Conservation (phyloP, 371 early-diverging fungal genomes). For the Haplosporangium sp. region DNA sequence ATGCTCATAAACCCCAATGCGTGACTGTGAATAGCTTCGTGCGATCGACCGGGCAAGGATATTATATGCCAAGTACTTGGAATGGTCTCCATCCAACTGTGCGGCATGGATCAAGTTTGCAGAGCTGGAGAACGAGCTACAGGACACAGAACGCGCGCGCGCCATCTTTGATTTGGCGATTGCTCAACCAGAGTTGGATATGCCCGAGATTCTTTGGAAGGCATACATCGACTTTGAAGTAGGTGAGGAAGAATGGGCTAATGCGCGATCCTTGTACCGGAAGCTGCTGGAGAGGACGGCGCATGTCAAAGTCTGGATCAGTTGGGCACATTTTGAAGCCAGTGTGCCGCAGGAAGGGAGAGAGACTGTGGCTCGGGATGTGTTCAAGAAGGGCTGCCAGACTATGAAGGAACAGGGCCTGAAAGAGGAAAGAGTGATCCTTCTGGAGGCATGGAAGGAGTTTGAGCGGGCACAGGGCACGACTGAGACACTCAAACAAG, state of each 20-base stretch:
- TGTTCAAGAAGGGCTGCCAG: slow-evolving; percentile 81
- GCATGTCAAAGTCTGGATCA: slow-evolving; percentile 98
- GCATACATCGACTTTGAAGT: slow-evolving; percentile 96
- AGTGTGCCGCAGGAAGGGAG: slow-evolving; percentile 67
- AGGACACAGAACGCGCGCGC: slow-evolving; percentile 88
- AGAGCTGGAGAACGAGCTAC: slow-evolving; percentile 86
- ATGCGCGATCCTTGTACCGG: slow-evolving; percentile 84
- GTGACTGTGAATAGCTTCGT: slow-evolving; percentile 66
- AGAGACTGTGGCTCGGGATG: slow-evolving; percentile 68
- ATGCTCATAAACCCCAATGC: background rate
- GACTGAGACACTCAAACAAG: slow-evolving; percentile 64
- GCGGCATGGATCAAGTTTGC: slow-evolving; percentile 96
- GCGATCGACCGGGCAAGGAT: slow-evolving; percentile 95
- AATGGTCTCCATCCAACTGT: slow-evolving; percentile 86
- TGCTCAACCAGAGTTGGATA: slow-evolving; percentile 86
- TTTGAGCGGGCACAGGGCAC: slow-evolving; percentile 83
- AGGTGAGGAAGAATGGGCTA: slow-evolving; percentile 81
- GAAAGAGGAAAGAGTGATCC: slow-evolving; percentile 84
- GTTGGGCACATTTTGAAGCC: slow-evolving; percentile 91
- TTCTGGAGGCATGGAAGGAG: slow-evolving; percentile 94
- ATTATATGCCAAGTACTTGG: slow-evolving; percentile 89
- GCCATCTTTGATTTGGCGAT: slow-evolving; percentile 94
- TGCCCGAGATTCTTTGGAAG: slow-evolving; percentile 98
- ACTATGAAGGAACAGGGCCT: slow-evolving; percentile 75
- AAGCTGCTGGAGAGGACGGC: slow-evolving; percentile 87